Percentiles rank a stretch among this genome's conserved stretches.
Conservation (phyloP, 1,284 basidiomycete species). For the Cryptococcus jaspeensis region DNA sequence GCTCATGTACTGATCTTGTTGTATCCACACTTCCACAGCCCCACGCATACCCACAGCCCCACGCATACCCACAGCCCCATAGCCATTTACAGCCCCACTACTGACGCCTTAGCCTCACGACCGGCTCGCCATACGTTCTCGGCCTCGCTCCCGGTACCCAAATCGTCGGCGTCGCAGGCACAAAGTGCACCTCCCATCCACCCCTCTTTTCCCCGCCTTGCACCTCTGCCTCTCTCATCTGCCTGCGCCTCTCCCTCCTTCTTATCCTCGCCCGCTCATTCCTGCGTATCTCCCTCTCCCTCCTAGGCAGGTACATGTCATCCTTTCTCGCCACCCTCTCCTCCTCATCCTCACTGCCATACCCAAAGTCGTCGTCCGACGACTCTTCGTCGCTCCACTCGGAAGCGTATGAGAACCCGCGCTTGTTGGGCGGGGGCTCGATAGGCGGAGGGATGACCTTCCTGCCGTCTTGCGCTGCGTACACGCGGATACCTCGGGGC, state of each 20-base stretch:
- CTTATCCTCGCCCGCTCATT: conserved; percentile 28
- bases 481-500: conserved; percentile 36
- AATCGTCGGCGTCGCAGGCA: conserved; percentile 31
- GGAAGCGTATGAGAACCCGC: conserved; percentile 28
- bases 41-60: too few species aligned
- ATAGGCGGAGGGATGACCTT: conserved; percentile 33
- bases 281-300: conserved; percentile 27
- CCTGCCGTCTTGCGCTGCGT: conserved; percentile 31
- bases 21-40: too few species aligned
- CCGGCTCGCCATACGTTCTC: conserved; percentile 40
- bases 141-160: conserved; percentile 39
- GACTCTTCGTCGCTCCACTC: conserved; percentile 29
- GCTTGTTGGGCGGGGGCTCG: conserved; percentile 20
- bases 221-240: conserved; percentile 14
- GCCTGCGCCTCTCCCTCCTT: conserved; percentile 23
- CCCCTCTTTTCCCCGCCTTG: conserved; percentile 13
- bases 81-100: too few species aligned
- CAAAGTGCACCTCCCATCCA: conserved; percentile 42
- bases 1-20: background rate
- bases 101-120: background rate
- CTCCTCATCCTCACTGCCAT: conserved; percentile 17
- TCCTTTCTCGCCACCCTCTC: conserved; percentile 21
- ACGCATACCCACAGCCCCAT: too few species aligned
- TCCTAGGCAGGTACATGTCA: conserved; percentile 36
- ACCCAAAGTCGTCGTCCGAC: conserved; percentile 11